Base-by-base conservation (phyloP, 2,329 filamentous ascomycete species). In the Trichothecium roseum region DNA sequence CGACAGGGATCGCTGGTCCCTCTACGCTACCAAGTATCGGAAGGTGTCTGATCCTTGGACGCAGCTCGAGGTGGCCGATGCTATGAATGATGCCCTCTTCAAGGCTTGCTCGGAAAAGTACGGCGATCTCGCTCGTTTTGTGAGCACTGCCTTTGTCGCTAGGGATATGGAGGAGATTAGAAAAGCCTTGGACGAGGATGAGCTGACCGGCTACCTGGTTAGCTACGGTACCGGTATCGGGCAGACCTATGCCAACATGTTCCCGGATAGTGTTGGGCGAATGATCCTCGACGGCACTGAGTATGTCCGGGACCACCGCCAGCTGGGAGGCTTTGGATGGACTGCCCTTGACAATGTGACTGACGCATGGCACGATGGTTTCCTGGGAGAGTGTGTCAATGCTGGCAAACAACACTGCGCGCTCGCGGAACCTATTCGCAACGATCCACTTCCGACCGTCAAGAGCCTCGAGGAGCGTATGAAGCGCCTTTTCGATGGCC, bases 211-310 rank as follows among this genome's bases (percentile, higher is more conserved):
- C 1, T 68, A 69, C 35, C 51, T 71, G 13, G 62, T 69, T 22
- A 68, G 63, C 40, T 72, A 72, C 38, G 68, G 68, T 14, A 71
- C 67, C 0, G 64, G 62, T 4, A 69, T 72, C 31, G 68, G 64
- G 0, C 66, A 71, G 47, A 69, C 63, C 0, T 72, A 66, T 36
- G 66, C 63, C 18, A 60, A 58, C 39, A 64, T 71, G 60, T 71
- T 70, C 28, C 67, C 68, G 1, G 44, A 57, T 15, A 60, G 59
- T 30, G 64, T 68, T 0, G 68, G 67, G 0, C 57, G 66, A 4
- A 45, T 72, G 31, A 62, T 72, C 10, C 50, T 71, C 0, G 67
- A 72, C 37, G 67, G 65, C 0, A 66, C 63, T 7, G 62, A 68
- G 41, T 66, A 66, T 36, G 59, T 67, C 4, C 54, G 51, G 7